phyloP scores from a whole-genome alignment of 768 basidiomycete genomes.

The Termitomyces sp. region DNA sequence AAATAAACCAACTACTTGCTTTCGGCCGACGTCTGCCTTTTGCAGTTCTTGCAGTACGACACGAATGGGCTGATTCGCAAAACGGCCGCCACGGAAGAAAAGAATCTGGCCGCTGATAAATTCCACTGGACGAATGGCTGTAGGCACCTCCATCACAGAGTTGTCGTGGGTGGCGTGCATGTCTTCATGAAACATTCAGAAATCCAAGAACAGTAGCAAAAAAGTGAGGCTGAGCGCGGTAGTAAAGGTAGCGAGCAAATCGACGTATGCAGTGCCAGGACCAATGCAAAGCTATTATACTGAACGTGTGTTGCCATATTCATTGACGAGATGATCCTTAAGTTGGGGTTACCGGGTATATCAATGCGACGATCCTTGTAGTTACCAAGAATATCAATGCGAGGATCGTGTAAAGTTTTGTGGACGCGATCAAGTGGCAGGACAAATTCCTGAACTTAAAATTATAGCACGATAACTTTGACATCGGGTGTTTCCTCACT shows the following conservation, averaged over 20 bases:
- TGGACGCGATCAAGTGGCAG: not conserved
- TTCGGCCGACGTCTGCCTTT: slow-evolving; percentile 65
- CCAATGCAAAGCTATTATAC: not conserved
- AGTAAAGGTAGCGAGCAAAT: not conserved
- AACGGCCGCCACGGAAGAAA: slow-evolving; percentile 35
- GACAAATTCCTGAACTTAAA: not conserved
- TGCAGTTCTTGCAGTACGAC: slow-evolving; percentile 58
- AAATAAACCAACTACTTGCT: slow-evolving; percentile 33
- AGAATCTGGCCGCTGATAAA: not conserved
- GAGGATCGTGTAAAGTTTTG: not conserved
- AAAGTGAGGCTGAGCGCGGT: not conserved
- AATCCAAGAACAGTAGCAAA: not conserved
- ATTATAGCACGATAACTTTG: not conserved
- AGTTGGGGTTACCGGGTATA: not conserved
- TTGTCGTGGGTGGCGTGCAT: not conserved
- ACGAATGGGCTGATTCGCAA: slow-evolving; percentile 45
- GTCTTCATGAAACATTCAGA: not conserved
- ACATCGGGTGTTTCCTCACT: not conserved
- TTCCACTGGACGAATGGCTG: not conserved
- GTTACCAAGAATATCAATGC: not conserved
- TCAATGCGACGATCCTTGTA: not conserved
- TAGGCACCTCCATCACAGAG: not conserved
- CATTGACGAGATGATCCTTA: not conserved
- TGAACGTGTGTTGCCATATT: not conserved
- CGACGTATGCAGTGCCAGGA: not conserved